Base-by-base conservation (phyloP, 2,329 filamentous ascomycete genomes). In the Penicillium polonicum region DNA sequence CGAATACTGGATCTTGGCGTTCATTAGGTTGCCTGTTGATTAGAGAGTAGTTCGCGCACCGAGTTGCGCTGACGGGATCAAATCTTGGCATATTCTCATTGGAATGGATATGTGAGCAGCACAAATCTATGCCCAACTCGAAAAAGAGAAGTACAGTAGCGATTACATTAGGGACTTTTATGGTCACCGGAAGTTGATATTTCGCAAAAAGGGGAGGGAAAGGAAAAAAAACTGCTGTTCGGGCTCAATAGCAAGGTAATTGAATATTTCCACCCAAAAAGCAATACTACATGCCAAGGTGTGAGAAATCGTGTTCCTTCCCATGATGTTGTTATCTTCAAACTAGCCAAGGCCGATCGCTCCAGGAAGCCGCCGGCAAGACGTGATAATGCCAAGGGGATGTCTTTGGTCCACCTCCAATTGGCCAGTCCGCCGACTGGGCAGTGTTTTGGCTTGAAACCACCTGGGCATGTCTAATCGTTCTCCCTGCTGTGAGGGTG, bases 1-100 rank as follows among this genome's bases (percentile, higher is more conserved):
- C 58, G 53, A 45, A 55, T 53, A 10, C 51, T 49, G 1, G 4
- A 25, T 35, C 49, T 57, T 53, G 35, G 55, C 42, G 27, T 49
- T 62, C 15, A 48, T 19, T 17, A 35, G 19, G 29, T 48, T 44
- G 17, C 21, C 10, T 45, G 19, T 25, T 25, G 31, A 52, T 21
- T 29, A 27, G 19, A 39, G 6, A 10, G 55, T 23, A 31, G 49
- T 36, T 38, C 31, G 23, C 23, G 36, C 12, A 19, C 21, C 35
- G 33, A 33, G 42, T 42, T 5, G 21, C 36, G 48, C 49, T 57
- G 55, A 57, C 43, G 15, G 15, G 21, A 7, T 48, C 23, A n/a
- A 23, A 33, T 33, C 55, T 57, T 57, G 55, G 55, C 55, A 41
- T 56, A 7, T 15, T 36, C 10, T 23, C 13, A 29, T 25, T 23